Conservation (phyloP, 2,329 filamentous ascomycete species). For the Chrysosphaeria jannelii region DNA sequence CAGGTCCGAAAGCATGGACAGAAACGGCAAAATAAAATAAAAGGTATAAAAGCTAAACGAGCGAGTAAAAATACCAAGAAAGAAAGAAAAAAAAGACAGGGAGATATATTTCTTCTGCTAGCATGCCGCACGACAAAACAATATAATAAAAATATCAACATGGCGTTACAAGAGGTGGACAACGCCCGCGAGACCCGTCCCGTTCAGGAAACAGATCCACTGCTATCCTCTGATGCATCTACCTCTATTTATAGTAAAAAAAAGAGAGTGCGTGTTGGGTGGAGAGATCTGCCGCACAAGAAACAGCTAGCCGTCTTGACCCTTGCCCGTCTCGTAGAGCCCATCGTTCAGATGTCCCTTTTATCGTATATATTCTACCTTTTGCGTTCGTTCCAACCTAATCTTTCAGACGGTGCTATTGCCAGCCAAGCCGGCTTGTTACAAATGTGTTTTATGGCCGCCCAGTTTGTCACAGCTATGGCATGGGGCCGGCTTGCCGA, state of each 20-base stretch:
- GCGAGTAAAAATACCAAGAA: too few species aligned
- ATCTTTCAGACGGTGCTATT: constrained; percentile 29
- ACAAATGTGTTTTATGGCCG: constrained; percentile 49
- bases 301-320: constrained; percentile 50
- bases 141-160: too few species aligned
- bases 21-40: too few species aligned
- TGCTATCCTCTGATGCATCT: too few species aligned
- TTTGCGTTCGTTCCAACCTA: constrained; percentile 40
- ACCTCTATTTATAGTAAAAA: neutral
- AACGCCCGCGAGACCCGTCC: too few species aligned
- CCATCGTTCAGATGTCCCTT: constrained; percentile 48
- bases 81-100: too few species aligned
- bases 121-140: too few species aligned
- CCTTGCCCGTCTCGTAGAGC: constrained; percentile 51
- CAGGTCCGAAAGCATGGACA: too few species aligned
- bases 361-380: constrained; percentile 70
- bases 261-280: constrained; percentile 11
- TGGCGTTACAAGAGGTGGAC: too few species aligned
- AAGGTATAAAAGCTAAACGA: too few species aligned
- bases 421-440: constrained; percentile 50
- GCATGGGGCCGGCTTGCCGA: constrained; percentile 49
- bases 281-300: constrained; percentile 46
- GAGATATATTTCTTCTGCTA: too few species aligned
- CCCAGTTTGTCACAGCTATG: constrained; percentile 59
- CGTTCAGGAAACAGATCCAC: too few species aligned